Evolutionary conservation across 192 early-diverging fungal genomes (phyloP).

Genomic region (Nowakowskiella sp.): DNA sequence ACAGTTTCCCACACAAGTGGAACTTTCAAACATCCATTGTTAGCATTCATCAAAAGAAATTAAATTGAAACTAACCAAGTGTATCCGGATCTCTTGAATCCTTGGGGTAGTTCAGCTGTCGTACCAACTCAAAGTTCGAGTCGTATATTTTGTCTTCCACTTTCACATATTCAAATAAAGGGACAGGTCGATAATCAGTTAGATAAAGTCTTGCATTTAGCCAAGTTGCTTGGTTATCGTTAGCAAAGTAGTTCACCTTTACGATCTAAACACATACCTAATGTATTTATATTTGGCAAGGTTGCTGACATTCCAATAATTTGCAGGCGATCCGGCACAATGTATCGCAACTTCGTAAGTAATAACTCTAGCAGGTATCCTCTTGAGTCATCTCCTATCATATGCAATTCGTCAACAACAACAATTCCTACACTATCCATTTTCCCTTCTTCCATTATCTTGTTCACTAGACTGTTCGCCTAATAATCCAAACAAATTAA

Average conservation of each 20-base stretch:
- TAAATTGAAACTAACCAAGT: too few relatives aligned
- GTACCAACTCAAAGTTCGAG: not conserved
- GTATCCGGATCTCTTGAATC: not conserved
- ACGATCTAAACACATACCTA: too few relatives aligned
- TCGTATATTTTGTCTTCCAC: slow-evolving; percentile 21
- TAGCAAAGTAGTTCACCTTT: too few relatives aligned
- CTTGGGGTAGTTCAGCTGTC: not conserved
- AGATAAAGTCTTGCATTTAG: slow-evolving; percentile 25
- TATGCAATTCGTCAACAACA: slow-evolving; percentile 30
- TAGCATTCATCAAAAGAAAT: not conserved
- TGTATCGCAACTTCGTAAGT: slow-evolving; percentile 22
- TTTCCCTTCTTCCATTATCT: slow-evolving; percentile 23
- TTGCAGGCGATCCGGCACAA: slow-evolving; percentile 19
- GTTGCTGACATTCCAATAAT: slow-evolving; percentile 36
- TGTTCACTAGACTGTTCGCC: slow-evolving; percentile 27
- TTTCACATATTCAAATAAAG: slow-evolving; percentile 25
- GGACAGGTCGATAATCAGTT: slow-evolving; percentile 22
- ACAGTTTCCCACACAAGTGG: slow-evolving; percentile 16
- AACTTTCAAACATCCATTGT: slow-evolving; percentile 9
- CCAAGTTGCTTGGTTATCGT: too few relatives aligned
- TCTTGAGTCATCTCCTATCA: slow-evolving; percentile 26
- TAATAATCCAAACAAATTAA: not conserved
- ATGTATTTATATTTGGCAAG: slow-evolving; percentile 25
- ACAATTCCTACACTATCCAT: slow-evolving; percentile 19
- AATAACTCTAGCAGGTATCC: slow-evolving; percentile 29